Percentiles rank a stretch among this genome's conserved stretches.
These are phyloP conservation scores for Tieghemostelium lacteum DNA, from an alignment of 78 protist species.

Conservation along the genomic window DNA sequence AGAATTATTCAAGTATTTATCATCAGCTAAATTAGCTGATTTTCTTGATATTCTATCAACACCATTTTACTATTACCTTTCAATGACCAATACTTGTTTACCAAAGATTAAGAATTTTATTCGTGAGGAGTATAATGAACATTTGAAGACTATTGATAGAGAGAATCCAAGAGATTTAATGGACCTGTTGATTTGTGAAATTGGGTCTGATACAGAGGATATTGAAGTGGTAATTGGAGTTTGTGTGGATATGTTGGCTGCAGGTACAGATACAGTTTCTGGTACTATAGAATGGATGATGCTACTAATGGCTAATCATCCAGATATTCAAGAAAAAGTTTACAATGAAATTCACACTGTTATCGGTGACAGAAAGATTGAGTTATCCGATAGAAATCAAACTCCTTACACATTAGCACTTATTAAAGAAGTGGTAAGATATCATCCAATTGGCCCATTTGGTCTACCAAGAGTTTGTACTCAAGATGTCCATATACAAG, in stretches of 20 bases:
- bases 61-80: neutral
- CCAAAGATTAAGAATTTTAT: neutral
- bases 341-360: neutral
- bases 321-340: constrained; percentile 24
- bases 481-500: neutral
- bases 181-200: neutral
- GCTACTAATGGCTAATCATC: neutral
- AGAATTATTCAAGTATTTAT: neutral
- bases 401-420: constrained; percentile 18
- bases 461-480: neutral
- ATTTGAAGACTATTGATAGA: neutral
- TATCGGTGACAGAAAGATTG: neutral
- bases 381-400: neutral
- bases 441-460: constrained; percentile 5
- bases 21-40: neutral
- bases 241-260: neutral
- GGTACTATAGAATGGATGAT: neutral
- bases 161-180: constrained; percentile 20
- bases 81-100: neutral
- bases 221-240: neutral
- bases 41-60: neutral
- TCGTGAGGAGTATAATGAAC: neutral
- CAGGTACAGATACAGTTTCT: constrained; percentile 23
- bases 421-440: constrained; percentile 23
- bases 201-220: neutral